Conservation (phyloP, 345 rosid genomes). For the Gossypium longicalyx region DNA sequence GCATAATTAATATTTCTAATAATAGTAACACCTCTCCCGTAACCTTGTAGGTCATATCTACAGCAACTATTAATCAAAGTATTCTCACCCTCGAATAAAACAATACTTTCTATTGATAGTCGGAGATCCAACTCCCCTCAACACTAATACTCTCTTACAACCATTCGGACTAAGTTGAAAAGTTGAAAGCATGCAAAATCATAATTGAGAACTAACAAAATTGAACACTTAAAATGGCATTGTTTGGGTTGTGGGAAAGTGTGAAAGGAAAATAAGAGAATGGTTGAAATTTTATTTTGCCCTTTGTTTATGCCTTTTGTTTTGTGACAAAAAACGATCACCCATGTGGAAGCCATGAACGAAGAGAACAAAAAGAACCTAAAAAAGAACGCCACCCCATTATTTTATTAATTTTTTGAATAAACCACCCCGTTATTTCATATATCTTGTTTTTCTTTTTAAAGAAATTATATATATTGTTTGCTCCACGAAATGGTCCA, state of each 20-base stretch:
- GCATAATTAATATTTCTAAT: too few relatives aligned
- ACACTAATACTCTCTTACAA: too few relatives aligned
- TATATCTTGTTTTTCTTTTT: too few relatives aligned
- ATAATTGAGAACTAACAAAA: not conserved
- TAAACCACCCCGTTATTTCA: not conserved
- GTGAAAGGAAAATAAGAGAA: not conserved
- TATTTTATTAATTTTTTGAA: too few relatives aligned
- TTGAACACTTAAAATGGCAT: not conserved
- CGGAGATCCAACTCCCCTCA: too few relatives aligned
- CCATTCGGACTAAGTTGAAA: not conserved
- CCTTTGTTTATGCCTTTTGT: slow-evolving; percentile 25
- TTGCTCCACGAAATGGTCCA: too few relatives aligned
- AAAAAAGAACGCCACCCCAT: not conserved
- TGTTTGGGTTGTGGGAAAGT: not conserved
- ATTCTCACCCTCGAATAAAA: too few relatives aligned
- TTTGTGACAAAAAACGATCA: slow-evolving; percentile 21
- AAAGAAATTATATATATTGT: too few relatives aligned
- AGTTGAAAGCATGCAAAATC: not conserved
- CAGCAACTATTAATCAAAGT: accelerated
- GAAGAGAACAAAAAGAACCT: too few relatives aligned
- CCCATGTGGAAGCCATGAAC: slow-evolving; percentile 18
- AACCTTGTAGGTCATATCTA: too few relatives aligned
- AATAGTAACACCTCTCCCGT: too few relatives aligned
- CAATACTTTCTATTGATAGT: too few relatives aligned
- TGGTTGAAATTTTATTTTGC: not conserved